Evolutionary conservation across 169 alveolate genomes (phyloP).

Genomic region (Eimeria sp.): DNA sequence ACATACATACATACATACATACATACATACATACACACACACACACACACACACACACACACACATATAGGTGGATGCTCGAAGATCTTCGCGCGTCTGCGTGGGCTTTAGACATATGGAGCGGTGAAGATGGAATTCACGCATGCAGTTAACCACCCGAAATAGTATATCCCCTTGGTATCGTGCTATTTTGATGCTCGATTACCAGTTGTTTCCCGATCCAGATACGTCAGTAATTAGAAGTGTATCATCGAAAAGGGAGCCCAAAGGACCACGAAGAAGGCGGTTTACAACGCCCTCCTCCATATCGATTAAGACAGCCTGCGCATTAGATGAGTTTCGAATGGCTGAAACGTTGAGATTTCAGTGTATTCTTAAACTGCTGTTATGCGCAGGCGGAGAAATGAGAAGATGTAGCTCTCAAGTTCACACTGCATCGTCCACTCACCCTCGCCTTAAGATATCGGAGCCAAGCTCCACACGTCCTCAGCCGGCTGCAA

Average conservation of each 20-base stretch:
- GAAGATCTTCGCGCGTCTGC: not conserved
- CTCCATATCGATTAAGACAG: constrained; percentile 98
- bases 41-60: too few species aligned
- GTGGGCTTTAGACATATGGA: not conserved
- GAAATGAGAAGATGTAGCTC: not conserved
- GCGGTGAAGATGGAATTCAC: not conserved
- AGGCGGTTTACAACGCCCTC: constrained; percentile 97
- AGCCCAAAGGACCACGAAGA: constrained; percentile 94
- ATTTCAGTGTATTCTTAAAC: not conserved
- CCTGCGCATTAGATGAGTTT: constrained; percentile 82
- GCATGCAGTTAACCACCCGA: constrained; percentile 86
- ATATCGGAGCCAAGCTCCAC: not conserved
- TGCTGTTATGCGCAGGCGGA: not conserved
- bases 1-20: too few species aligned
- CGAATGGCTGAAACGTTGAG: not conserved
- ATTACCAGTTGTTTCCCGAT: constrained; percentile 99
- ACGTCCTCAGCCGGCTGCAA: constrained; percentile 21
- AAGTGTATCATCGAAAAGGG: constrained; percentile 94
- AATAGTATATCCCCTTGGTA: not conserved
- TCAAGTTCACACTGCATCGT: not conserved
- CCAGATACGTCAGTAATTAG: constrained; percentile 97
- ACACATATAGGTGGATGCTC: not conserved
- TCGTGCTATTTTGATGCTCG: not conserved
- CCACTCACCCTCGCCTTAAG: constrained; percentile 58
- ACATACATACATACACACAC: too few species aligned